phyloP scores from a whole-genome alignment of 1,139 yeast genomes.

The Suhomyces chickasaworum region DNA sequence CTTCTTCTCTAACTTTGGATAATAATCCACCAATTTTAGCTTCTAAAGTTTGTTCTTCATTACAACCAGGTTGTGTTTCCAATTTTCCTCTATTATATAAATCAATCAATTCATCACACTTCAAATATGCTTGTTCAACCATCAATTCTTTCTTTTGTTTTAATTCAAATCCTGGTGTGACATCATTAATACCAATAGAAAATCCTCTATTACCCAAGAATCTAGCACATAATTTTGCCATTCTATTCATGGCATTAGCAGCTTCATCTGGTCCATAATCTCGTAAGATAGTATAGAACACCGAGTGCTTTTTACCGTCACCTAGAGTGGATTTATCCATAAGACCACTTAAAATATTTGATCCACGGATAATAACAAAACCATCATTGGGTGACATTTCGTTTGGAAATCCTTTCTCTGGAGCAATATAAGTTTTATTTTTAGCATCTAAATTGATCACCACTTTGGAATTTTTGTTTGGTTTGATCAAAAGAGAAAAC shows the following conservation, averaged over 20 bases:
- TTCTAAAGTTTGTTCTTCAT: slow-evolving; percentile 96
- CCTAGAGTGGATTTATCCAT: slow-evolving; percentile 98
- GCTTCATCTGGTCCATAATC: slow-evolving; percentile 97
- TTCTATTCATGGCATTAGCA: slow-evolving; percentile 93
- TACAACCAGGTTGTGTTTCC: slow-evolving; percentile 99
- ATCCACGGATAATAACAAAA: slow-evolving; percentile 84
- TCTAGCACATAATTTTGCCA: slow-evolving; percentile 97
- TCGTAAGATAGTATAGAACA: slow-evolving; percentile 89
- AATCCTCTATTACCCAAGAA: slow-evolving; percentile 94
- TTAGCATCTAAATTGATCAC: slow-evolving; percentile 92
- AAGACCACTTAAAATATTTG: slow-evolving; percentile 85
- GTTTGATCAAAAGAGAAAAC: slow-evolving; percentile 82
- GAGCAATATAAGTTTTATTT: slow-evolving; percentile 83
- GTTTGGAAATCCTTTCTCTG: slow-evolving; percentile 62
- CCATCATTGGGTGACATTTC: slow-evolving; percentile 99
- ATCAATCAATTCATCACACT: slow-evolving; percentile 89
- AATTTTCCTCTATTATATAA: slow-evolving; percentile 80
- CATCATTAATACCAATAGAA: slow-evolving; percentile 96
- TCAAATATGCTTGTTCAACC: slow-evolving; percentile 88
- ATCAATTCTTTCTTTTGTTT: slow-evolving; percentile 78
- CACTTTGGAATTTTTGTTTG: slow-evolving; percentile 74
- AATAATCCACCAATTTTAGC: slow-evolving; percentile 95
- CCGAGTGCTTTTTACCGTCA: slow-evolving; percentile 97
- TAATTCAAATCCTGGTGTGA: slow-evolving; percentile 85
- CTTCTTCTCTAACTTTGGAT: slow-evolving; percentile 98